Evolutionary conservation across 768 basidiomycete species (phyloP), one percentile per base, ranked within the genome.

Genomic region (Calocybe gangraenosa): DNA sequence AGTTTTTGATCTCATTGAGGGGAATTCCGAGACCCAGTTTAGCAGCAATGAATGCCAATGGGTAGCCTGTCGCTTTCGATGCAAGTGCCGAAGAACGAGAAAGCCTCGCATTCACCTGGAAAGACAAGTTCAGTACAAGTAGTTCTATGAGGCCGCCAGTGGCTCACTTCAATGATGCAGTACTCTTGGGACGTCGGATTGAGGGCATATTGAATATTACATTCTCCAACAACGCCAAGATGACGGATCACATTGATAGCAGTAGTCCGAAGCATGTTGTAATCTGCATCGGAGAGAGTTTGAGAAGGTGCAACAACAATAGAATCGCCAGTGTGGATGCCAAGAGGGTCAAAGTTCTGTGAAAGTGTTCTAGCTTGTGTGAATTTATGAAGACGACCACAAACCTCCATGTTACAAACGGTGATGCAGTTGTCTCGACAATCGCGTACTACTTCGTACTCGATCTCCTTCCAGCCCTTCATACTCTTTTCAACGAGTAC

Each of bases 381-480:
- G 23, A 22, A 33, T 44, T 15, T 22, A 43, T 34, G 37, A 20
- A 15, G 11, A 17, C 9, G 38, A 28, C 0, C 1, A 52, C 86
- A 46, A 38, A 93, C 94, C 89, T 99, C 95, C 95, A 99, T 99
- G 72, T 99, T 99, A 70, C 95, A 99, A 51, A 98, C 95, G 0
- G 94, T 95, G 69, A 98, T 98, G 62, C 95, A 98, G 63, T 99
- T 99, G 62, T 98, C 91, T 51, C 90, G 77, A 70, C 93, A 97
- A 66, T 99, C 95, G 48, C 95, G 78, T 9, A 98, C 95, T 40
- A 99, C 95, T 62, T 99, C 95, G 57, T 99, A 99, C 70, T 99
- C 95, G 54, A 99, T 95, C 73, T 99, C 95, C 69, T 99, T 98
- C 95, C 95, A 99, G 2, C 95, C 95, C 69, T 98, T 98, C 95